phyloP scores from a whole-genome alignment of 2,329 filamentous ascomycete genomes.

The Neofusicoccum cordaticola region DNA sequence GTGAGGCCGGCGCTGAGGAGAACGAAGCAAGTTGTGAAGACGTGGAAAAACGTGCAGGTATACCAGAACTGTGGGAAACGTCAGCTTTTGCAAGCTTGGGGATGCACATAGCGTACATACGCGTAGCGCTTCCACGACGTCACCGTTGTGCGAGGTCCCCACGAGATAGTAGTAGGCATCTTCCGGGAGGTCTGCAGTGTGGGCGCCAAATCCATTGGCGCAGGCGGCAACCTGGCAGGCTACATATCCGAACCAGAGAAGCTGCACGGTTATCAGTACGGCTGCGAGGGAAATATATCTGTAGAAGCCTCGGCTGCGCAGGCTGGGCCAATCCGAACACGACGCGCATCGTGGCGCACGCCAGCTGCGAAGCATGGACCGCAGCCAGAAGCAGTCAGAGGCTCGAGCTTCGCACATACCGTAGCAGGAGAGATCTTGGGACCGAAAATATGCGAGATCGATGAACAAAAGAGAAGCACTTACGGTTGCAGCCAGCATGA shows the following conservation, averaged over 20 bases:
- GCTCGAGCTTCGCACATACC: slow-evolving; percentile 1
- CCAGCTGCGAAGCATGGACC: not conserved
- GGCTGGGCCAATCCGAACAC: not conserved
- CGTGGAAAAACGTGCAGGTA: not conserved
- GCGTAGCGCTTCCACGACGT: slow-evolving; percentile 11
- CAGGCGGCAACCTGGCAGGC: not conserved
- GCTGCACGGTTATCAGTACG: not conserved
- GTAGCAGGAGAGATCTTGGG: not conserved
- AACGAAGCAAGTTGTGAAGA: not conserved
- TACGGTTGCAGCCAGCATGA: not conserved
- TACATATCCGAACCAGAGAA: slow-evolving; percentile 4
- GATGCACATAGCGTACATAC: not conserved
- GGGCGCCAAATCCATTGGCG: slow-evolving; percentile 4
- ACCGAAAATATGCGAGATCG: not conserved
- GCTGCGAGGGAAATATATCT: not conserved
- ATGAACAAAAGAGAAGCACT: not conserved
- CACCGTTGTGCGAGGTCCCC: slow-evolving; percentile 7
- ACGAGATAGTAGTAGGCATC: not conserved
- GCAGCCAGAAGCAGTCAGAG: not conserved
- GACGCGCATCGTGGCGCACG: not conserved
- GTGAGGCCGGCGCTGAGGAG: not conserved
- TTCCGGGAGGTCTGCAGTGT: not conserved
- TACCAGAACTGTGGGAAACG: not conserved
- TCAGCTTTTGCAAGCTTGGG: not conserved
- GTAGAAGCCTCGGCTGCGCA: not conserved